These are phyloP conservation scores for Hirsutella thompsonii DNA, from an alignment of 2,329 filamentous ascomycete species.

Conservation along the genomic window DNA sequence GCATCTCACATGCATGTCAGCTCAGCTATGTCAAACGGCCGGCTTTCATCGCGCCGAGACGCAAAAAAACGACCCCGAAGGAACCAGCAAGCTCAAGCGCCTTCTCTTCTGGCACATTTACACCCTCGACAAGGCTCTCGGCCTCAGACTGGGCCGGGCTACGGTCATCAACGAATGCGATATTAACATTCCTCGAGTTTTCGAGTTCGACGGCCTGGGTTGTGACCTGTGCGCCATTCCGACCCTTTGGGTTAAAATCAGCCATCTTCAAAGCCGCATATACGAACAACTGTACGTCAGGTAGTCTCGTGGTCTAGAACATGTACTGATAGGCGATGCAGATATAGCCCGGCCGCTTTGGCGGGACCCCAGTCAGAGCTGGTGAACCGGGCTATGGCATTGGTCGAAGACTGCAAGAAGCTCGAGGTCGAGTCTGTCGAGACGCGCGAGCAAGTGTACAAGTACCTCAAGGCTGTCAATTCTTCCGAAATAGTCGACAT, in stretches of 20 bases:
- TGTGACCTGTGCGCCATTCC: constrained; percentile 25
- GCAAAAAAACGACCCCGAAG: constrained; percentile 18
- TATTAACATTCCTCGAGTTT: constrained; percentile 34
- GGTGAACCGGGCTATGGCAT: constrained; percentile 22
- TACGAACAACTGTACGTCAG: constrained; percentile 34
- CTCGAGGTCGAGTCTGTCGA: constrained; percentile 22
- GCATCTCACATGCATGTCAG: constrained; percentile 46
- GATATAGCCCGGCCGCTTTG: constrained; percentile 37
- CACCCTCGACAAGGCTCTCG: constrained; percentile 43
- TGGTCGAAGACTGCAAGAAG: constrained; percentile 23
- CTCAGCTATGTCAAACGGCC: constrained; percentile 46
- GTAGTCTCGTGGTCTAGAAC: too few relatives aligned
- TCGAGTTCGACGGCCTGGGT: constrained; percentile 28
- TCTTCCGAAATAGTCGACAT: constrained; percentile 27
- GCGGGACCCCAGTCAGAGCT: constrained; percentile 25
- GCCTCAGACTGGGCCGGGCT: constrained; percentile 45
- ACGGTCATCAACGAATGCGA: constrained; percentile 47
- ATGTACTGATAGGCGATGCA: constrained; percentile 5
- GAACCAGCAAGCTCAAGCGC: constrained; percentile 21
- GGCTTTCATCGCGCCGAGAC: constrained; percentile 41
- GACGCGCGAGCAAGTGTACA: constrained; percentile 20
- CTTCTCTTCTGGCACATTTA: constrained; percentile 40
- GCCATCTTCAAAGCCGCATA: constrained; percentile 43
- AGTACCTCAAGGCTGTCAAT: constrained; percentile 23
- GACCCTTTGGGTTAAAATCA: constrained; percentile 39